phyloP scores from a whole-genome alignment of 495 filamentous ascomycete species.

The Immersiella caudata region DNA sequence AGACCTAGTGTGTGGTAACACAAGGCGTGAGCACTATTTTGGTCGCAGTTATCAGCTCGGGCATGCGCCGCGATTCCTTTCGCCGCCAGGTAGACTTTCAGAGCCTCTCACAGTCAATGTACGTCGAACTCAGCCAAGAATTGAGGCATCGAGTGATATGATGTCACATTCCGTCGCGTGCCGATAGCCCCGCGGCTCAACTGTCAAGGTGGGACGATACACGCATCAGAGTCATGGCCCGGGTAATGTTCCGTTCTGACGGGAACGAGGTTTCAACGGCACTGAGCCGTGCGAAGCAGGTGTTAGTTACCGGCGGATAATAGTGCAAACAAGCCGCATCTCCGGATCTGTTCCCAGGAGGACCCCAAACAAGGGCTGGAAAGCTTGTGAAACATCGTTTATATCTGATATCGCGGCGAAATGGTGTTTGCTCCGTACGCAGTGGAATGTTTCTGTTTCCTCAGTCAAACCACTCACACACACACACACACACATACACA shows the following conservation, averaged over 20 bases:
- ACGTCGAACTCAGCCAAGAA: not conserved
- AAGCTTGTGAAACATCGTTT: constrained; percentile 20
- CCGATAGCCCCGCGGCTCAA: not conserved
- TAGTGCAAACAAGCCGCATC: constrained; percentile 11
- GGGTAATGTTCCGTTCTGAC: constrained; percentile 11
- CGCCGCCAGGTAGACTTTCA: too few species aligned
- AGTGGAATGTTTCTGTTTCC: not conserved
- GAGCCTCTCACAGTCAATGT: not conserved
- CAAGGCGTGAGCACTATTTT: not conserved
- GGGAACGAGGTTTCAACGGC: constrained; percentile 23
- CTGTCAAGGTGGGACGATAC: constrained; percentile 17
- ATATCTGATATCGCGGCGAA: constrained; percentile 9
- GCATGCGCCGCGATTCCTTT: not conserved
- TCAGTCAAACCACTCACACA: too few species aligned
- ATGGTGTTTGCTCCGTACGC: not conserved
- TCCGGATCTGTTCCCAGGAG: constrained; percentile 11
- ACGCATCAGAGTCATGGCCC: constrained; percentile 14
- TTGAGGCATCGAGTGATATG: constrained; percentile 1
- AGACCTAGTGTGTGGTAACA: not conserved
- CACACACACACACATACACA: too few species aligned
- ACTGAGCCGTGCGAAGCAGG: constrained; percentile 1
- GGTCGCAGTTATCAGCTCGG: not conserved
- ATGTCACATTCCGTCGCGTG: not conserved
- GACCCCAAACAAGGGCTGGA: constrained; percentile 7
- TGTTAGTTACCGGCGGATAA: constrained; percentile 19